Conservation (phyloP, 305 asterid genomes). For the Fraxinus ornus region DNA sequence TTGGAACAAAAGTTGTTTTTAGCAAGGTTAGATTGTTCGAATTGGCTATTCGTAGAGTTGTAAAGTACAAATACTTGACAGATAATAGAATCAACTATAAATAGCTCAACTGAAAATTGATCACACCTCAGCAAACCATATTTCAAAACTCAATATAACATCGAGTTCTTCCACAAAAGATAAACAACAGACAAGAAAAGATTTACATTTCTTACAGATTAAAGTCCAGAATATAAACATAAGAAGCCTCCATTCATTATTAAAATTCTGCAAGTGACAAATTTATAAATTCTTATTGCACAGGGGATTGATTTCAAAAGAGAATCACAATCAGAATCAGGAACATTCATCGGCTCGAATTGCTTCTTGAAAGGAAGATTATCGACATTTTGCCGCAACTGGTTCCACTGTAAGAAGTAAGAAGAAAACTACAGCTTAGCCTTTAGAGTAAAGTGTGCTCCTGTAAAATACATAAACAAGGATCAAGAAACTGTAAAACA, state of each 20-base stretch:
- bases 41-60: conserved; percentile 55
- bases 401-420: conserved; percentile 44
- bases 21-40: conserved; percentile 48
- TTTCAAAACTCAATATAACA: conserved; percentile 17
- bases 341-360: conserved; percentile 54
- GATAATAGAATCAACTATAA: conserved; percentile 37
- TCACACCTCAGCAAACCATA: conserved; percentile 70
- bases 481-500: neutral
- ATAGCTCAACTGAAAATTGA: conserved; percentile 74
- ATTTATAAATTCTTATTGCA: conserved; percentile 44
- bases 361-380: conserved; percentile 51
- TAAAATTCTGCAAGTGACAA: neutral
- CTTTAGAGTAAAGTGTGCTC: conserved; percentile 52
- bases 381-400: conserved; percentile 58
- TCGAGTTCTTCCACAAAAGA: conserved; percentile 5
- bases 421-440: conserved; percentile 55
- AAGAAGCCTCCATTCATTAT: too few relatives aligned
- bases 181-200: neutral
- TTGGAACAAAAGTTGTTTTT: conserved; percentile 54
- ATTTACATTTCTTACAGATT: too few relatives aligned
- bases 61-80: conserved; percentile 65
- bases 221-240: too few relatives aligned
- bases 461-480: conserved; percentile 27
- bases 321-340: conserved; percentile 66
- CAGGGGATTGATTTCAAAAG: conserved; percentile 64